Percentiles rank a stretch among this genome's conserved stretches.
These are phyloP conservation scores for Boletus sp. DNA, from an alignment of 768 basidiomycete species.

Conservation along the genomic window DNA sequence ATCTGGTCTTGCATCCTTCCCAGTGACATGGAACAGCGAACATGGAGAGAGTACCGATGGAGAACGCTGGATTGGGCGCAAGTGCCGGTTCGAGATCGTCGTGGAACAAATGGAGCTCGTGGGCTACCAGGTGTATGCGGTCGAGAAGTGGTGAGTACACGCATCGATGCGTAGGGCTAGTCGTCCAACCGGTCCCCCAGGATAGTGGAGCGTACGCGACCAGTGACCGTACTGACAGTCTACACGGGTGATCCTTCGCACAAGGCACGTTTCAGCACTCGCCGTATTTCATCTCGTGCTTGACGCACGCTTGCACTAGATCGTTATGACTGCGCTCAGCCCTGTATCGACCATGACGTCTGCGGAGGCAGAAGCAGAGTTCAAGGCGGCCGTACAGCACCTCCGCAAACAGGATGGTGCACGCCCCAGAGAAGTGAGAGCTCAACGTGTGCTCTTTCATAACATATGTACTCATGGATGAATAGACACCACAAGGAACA, in stretches of 20 bases:
- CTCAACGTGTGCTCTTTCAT: not conserved
- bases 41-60: conserved; percentile 21
- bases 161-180: not conserved
- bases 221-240: conserved; percentile 63
- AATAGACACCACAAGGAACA: conserved; percentile 60
- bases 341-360: conserved; percentile 43
- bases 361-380: conserved; percentile 49
- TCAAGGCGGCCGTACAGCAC: conserved; percentile 58
- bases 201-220: conserved; percentile 66
- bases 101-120: conserved; percentile 44
- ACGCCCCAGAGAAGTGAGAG: conserved; percentile 61
- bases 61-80: conserved; percentile 45
- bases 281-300: conserved; percentile 3
- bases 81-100: conserved; percentile 48
- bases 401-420: conserved; percentile 67
- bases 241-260: conserved; percentile 75
- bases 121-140: conserved; percentile 82
- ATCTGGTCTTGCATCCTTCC: conserved; percentile 5
- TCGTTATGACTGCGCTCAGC: conserved; percentile 55
- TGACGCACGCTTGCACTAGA: conserved; percentile 38
- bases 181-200: conserved; percentile 30
- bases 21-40: conserved; percentile 3
- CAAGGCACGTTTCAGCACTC: conserved; percentile 40
- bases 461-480: conserved; percentile 5
- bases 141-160: conserved; percentile 72